Evolutionary conservation across 2,329 filamentous ascomycete species (phyloP), one percentile per base, ranked within the genome.

Genomic region (Drechslerella dactyloides): DNA sequence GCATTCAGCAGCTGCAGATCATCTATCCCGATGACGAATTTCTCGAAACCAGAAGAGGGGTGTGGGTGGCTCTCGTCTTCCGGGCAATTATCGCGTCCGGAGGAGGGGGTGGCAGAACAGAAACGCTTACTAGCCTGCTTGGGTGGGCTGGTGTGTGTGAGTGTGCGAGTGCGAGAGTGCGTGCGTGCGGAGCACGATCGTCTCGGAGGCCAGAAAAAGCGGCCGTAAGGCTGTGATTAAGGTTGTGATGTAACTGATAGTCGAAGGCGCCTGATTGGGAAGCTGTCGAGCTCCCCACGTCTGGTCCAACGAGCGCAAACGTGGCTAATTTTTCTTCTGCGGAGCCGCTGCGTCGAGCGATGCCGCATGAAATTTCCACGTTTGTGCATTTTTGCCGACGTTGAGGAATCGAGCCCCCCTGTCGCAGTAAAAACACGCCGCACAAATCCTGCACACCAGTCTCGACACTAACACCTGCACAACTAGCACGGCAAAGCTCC

Each of bases 201-300:
- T 50, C 51, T 63, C 65, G 8, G 27, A 42, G 50, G 46, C 59
- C 27, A 69, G 40, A 63, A 69, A n/a, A 70, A 59, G 54, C 59
- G 48, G 59, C 66, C 54, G 59, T 63, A 70, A 63, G 66, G 59
- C 59, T 63, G 59, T 69, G 66, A 70, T 59, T 64, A 70, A 70
- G 54, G 66, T 64, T 60, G 66, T 70, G 66, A 70, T 70, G 66
- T 70, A 70, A 64, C 66, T 70, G 66, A 70, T 70, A 59, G 54
- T 64, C n/a, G 66, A 64, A 33, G 44, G 66, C 58, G 58, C 66
- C 27, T 63, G 54, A 64, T 70, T 52, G 59, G 66, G 66, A 64
- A 65, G 61, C 56, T 64, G 44, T 70, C 58, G 23, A 46, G 55
- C 58, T 54, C 40, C 21, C 24, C 5, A 23, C 27, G 57, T 42